phyloP scores from a whole-genome alignment of 306 rosid species.

The Cucurbita argyrosperma region DNA sequence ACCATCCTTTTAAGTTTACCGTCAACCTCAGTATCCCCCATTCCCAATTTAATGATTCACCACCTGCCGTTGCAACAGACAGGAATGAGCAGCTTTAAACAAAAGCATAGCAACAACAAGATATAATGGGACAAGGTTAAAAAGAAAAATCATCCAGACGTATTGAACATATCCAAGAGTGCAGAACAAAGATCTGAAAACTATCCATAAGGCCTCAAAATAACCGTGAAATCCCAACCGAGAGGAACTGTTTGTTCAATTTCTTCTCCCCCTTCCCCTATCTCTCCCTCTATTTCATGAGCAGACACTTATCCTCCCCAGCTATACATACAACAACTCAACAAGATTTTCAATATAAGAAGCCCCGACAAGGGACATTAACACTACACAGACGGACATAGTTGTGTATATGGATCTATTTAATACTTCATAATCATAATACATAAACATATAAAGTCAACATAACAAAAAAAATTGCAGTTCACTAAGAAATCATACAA shows the following conservation, averaged over 20 bases:
- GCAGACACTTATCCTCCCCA: no score
- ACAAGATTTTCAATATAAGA: no score
- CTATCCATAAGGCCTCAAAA: not conserved
- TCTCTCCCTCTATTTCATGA: not conserved
- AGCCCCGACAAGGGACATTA: no score
- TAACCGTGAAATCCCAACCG: not conserved
- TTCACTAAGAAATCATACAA: no score
- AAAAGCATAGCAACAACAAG: not conserved
- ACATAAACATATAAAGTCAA: no score
- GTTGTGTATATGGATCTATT: no score
- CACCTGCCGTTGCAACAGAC: not conserved
- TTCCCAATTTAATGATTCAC: not conserved
- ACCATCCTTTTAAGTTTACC: conserved; percentile 19
- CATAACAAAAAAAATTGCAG: no score
- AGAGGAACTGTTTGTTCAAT: not conserved
- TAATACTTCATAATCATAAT: no score
- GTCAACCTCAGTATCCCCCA: conserved; percentile 23
- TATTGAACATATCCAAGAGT: not conserved
- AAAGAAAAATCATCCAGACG: not conserved
- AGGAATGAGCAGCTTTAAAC: not conserved
- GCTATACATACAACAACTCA: no score
- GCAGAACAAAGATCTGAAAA: not conserved
- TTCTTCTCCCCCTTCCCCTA: not conserved
- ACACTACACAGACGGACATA: no score
- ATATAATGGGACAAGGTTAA: not conserved